Conservation (phyloP, 2,329 filamentous ascomycete species). For the Colletotrichum costaricense region DNA sequence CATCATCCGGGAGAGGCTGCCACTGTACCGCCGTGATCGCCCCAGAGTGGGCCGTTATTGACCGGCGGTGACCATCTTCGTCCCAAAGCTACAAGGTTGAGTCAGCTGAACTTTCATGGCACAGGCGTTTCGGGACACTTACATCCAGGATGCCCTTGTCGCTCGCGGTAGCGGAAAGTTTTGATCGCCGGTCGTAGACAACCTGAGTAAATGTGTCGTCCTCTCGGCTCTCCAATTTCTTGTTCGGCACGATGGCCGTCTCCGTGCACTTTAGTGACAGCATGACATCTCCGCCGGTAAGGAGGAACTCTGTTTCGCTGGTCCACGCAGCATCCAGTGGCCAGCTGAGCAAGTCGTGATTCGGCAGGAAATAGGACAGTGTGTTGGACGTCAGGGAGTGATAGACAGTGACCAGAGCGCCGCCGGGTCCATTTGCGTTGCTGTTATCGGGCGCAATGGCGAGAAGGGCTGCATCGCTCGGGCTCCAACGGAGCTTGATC, state of each 20-base stretch:
- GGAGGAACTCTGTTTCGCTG: slow-evolving; percentile 66
- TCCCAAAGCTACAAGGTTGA: slow-evolving; percentile 62
- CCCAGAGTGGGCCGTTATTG: slow-evolving; percentile 69
- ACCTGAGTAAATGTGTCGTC: slow-evolving; percentile 67
- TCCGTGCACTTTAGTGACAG: slow-evolving; percentile 60
- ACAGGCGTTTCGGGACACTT: slow-evolving; percentile 46
- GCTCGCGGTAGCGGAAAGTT: slow-evolving; percentile 68
- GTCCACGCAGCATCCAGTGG: slow-evolving; percentile 71
- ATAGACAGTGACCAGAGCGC: slow-evolving; percentile 68
- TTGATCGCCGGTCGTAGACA: slow-evolving; percentile 65
- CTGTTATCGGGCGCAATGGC: slow-evolving; percentile 65
- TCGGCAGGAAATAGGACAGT: slow-evolving; percentile 58
- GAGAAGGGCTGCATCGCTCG: slow-evolving; percentile 64
- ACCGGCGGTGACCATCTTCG: slow-evolving; percentile 61
- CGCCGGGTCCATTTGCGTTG: slow-evolving; percentile 43
- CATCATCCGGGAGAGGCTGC: slow-evolving; percentile 61
- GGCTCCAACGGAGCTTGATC: slow-evolving; percentile 72
- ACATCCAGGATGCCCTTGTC: slow-evolving; percentile 71
- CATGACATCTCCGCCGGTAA: slow-evolving; percentile 68
- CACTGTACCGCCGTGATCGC: slow-evolving; percentile 69
- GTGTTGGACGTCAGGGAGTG: slow-evolving; percentile 55
- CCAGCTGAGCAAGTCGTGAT: slow-evolving; percentile 62
- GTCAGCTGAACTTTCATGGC: slow-evolving; percentile 19
- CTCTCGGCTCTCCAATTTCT: slow-evolving; percentile 63
- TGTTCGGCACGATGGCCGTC: slow-evolving; percentile 56